A percentile compares a stretch with the other conserved stretches of the same genome.
phyloP scores from a whole-genome alignment of 2,329 filamentous ascomycete species.

The Fusarium sterilihyphosum region DNA sequence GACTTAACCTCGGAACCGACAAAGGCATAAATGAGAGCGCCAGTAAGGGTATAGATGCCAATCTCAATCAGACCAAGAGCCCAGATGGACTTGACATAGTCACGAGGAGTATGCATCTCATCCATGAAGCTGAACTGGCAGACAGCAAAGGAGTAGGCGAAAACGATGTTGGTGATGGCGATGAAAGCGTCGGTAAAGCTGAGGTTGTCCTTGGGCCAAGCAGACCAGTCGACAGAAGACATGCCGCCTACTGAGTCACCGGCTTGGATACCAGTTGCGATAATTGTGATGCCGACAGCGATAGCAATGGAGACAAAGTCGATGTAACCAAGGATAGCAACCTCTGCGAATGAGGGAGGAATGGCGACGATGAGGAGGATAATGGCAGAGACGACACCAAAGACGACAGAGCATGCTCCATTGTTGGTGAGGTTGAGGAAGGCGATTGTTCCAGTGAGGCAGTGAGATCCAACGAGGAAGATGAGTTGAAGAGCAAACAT shows the following conservation, averaged over 20 bases:
- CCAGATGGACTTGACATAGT: slow-evolving; percentile 65
- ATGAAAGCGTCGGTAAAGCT: slow-evolving; percentile 66
- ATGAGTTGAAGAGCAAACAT: slow-evolving; percentile 72
- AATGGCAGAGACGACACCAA: slow-evolving; percentile 57
- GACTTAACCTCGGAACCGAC: slow-evolving; percentile 70
- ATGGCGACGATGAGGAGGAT: slow-evolving; percentile 58
- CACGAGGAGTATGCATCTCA: slow-evolving; percentile 60
- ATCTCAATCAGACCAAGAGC: slow-evolving; percentile 71
- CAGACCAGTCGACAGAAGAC: slow-evolving; percentile 52
- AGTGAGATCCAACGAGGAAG: slow-evolving; percentile 77
- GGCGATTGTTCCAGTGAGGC: slow-evolving; percentile 75
- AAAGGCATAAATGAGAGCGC: slow-evolving; percentile 75
- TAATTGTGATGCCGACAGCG: slow-evolving; percentile 73
- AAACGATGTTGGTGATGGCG: slow-evolving; percentile 74
- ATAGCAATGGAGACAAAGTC: slow-evolving; percentile 70
- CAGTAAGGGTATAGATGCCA: slow-evolving; percentile 72
- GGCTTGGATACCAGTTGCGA: slow-evolving; percentile 66
- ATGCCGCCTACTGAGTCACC: slow-evolving; percentile 46
- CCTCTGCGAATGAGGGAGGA: slow-evolving; percentile 59
- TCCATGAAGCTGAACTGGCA: slow-evolving; percentile 65
- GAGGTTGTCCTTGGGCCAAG: slow-evolving; percentile 57
- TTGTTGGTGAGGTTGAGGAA: slow-evolving; percentile 72
- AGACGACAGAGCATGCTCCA: slow-evolving; percentile 57
- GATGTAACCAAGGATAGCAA: slow-evolving; percentile 61
- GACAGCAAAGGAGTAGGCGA: slow-evolving; percentile 71